These are phyloP conservation scores for Xanthoconium stramineum DNA, from an alignment of 768 basidiomycete species.

Conservation along the genomic window DNA sequence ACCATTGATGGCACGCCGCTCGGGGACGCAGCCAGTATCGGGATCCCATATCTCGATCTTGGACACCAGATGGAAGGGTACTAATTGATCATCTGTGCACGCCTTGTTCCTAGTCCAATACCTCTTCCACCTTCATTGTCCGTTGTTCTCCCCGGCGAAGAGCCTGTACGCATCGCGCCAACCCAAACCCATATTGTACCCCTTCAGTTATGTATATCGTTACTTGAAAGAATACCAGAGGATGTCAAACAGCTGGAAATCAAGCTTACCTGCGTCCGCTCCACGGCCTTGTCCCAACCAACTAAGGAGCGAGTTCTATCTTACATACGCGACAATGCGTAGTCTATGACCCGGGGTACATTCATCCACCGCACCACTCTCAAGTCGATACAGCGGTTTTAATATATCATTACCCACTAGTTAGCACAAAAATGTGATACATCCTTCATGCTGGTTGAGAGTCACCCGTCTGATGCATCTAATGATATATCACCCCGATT, in stretches of 20 bases:
- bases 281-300: not conserved
- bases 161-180: slow-evolving; percentile 46
- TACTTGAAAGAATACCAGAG: slow-evolving; percentile 28
- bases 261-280: slow-evolving; percentile 32
- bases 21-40: slow-evolving; percentile 67
- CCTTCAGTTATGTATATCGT: slow-evolving; percentile 42
- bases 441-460: too few relatives aligned
- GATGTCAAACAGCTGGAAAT: slow-evolving; percentile 38
- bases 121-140: slow-evolving; percentile 16
- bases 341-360: not conserved
- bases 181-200: slow-evolving; percentile 63
- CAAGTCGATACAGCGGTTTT: too few relatives aligned
- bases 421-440: too few relatives aligned
- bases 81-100: slow-evolving; percentile 47
- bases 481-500: too few relatives aligned
- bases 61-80: slow-evolving; percentile 29
- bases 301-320: not conserved
- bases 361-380: slow-evolving; percentile 37
- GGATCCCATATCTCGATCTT: slow-evolving; percentile 44
- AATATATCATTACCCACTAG: too few relatives aligned
- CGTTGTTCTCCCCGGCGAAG: slow-evolving; percentile 14
- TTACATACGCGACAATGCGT: not conserved
- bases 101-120: not conserved
- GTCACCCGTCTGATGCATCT: too few relatives aligned
- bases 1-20: slow-evolving; percentile 75